These are phyloP conservation scores for Omphalea diandra DNA, from an alignment of 441 rosid genomes.

Conservation along the genomic window DNA sequence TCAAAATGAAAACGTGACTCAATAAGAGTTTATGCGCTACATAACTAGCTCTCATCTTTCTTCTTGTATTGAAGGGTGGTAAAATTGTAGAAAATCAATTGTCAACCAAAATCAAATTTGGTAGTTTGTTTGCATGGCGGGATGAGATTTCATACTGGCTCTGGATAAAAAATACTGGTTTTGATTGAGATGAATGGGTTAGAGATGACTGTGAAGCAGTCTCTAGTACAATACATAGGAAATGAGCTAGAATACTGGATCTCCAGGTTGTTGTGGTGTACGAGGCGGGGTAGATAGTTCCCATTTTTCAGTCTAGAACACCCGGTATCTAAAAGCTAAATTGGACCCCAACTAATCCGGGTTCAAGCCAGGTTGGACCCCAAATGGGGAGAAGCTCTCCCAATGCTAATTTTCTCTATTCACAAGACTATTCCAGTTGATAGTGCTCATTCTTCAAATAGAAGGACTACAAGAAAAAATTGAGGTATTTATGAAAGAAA, in stretches of 20 bases:
- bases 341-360: too few relatives aligned
- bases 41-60: too few relatives aligned
- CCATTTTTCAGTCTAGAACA: too few relatives aligned
- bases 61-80: neutral
- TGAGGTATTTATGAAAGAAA: neutral
- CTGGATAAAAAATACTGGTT: neutral
- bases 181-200: neutral
- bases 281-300: too few relatives aligned
- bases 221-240: neutral
- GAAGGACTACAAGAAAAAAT: neutral
- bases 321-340: too few relatives aligned
- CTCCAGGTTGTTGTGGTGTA: neutral
- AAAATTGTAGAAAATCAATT: too few relatives aligned
- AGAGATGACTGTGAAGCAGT: neutral
- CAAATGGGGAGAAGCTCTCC: too few relatives aligned
- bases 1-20: too few relatives aligned
- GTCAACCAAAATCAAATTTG: neutral
- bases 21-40: too few relatives aligned
- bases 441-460: constrained; percentile 2
- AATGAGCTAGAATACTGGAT: neutral
- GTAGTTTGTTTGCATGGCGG: neutral
- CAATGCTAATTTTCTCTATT: too few relatives aligned
- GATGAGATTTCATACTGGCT: neutral
- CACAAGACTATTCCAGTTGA: too few relatives aligned
- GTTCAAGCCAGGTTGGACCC: too few relatives aligned